phyloP scores from a whole-genome alignment of 208 protist species.

The Leishmania amazonensis region DNA sequence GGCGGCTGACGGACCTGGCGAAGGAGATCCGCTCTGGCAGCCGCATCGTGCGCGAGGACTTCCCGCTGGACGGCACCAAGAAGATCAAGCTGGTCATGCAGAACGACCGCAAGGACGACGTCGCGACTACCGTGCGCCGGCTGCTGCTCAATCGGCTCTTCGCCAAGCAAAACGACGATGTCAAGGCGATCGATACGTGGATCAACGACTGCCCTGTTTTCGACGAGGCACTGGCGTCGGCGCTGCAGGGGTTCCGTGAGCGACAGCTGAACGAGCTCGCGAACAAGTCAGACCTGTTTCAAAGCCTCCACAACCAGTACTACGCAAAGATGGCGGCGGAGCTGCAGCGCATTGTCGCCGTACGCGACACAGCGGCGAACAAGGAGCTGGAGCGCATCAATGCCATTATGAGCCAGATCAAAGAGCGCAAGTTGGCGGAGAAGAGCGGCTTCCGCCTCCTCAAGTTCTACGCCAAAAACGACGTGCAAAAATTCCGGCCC shows the following conservation, averaged over 20 bases:
- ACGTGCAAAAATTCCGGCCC: constrained; percentile 74
- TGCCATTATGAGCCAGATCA: constrained; percentile 48
- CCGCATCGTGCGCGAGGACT: constrained; percentile 75
- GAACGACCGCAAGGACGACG: constrained; percentile 84
- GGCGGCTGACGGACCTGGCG: constrained; percentile 57
- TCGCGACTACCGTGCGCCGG: constrained; percentile 39
- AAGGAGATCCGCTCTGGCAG: constrained; percentile 80
- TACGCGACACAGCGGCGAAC: constrained; percentile 49
- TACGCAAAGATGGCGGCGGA: constrained; percentile 55
- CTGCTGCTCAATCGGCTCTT: constrained; percentile 80
- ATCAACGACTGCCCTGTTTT: constrained; percentile 81
- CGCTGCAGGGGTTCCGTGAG: constrained; percentile 78
- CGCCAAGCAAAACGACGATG: constrained; percentile 58
- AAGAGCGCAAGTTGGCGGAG: constrained; percentile 68
- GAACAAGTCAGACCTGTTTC: constrained; percentile 61
- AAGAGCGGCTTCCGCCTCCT: constrained; percentile 78
- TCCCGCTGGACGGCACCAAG: constrained; percentile 38
- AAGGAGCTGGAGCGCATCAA: constrained; percentile 60
- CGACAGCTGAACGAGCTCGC: constrained; percentile 63
- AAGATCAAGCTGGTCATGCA: constrained; percentile 85
- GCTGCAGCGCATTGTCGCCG: constrained; percentile 65
- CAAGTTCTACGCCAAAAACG: constrained; percentile 90
- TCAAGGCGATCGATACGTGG: constrained; percentile 66
- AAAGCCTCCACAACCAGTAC: constrained; percentile 43
- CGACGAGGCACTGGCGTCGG: constrained; percentile 54